Percentiles rank a stretch among this genome's conserved stretches.
Conservation (phyloP, 176 grass and related monocot species). For the Oryza coarctata region DNA sequence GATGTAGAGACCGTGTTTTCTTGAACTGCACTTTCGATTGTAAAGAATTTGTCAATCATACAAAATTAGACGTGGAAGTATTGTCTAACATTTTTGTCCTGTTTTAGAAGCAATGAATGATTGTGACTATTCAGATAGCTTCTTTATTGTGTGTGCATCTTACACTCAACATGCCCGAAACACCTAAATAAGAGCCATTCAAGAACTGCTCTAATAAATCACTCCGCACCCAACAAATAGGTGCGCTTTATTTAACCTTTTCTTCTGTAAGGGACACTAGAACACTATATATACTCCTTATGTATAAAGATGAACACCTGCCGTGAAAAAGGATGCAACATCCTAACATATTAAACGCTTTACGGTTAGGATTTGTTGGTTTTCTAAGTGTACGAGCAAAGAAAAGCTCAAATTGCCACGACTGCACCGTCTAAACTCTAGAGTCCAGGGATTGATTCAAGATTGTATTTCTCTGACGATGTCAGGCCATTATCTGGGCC, state of each 20-base stretch:
- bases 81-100: not conserved
- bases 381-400: not conserved
- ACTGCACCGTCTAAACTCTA: constrained; percentile 51
- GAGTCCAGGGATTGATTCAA: constrained; percentile 90
- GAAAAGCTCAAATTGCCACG: constrained; percentile 3
- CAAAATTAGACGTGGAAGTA: too few relatives aligned
- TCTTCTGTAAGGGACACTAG: constrained; percentile 1
- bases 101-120: not conserved
- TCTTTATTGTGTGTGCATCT: not conserved
- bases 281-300: constrained; percentile 3
- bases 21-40: not conserved
- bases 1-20: not conserved
- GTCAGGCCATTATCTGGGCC: constrained; percentile 30
- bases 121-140: too few relatives aligned
- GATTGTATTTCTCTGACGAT: constrained; percentile 66
- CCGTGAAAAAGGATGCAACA: not conserved
- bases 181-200: not conserved
- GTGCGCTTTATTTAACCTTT: not conserved
- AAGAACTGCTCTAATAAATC: not conserved
- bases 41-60: not conserved
- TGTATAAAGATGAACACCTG: not conserved
- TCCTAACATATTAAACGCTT: not conserved
- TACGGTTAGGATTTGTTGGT: constrained; percentile 23
- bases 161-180: not conserved
- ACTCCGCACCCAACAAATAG: not conserved